Percentiles rank a stretch among this genome's conserved stretches.
Evolutionary conservation across 2,329 filamentous ascomycete genomes (phyloP).

Genomic region (Pyrenophora seminiperda): DNA sequence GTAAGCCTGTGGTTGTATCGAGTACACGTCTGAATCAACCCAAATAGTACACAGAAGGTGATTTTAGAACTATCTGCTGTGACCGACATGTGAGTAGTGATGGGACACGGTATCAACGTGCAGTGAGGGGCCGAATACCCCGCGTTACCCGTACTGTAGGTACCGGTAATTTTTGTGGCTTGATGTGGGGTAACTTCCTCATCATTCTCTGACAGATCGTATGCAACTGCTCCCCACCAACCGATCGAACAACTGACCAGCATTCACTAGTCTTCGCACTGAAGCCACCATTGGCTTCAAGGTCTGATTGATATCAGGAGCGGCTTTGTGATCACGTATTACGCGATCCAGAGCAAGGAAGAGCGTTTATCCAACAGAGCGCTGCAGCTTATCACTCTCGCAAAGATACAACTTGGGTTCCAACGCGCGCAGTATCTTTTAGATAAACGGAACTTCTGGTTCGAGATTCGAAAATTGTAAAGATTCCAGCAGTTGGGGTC

Average conservation of each 20-base stretch:
- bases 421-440: no score
- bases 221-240: not conserved
- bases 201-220: no score
- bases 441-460: no score
- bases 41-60: no score
- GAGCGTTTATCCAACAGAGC: slow-evolving; percentile 18
- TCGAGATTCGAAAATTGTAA: no score
- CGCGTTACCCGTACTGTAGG: no score
- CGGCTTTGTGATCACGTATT: not conserved
- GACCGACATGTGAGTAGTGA: no score
- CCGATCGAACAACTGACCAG: not conserved
- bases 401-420: no score
- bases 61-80: no score
- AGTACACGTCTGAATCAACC: no score
- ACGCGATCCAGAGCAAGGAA: slow-evolving; percentile 5
- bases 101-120: not conserved
- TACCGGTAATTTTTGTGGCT: slow-evolving; percentile 16
- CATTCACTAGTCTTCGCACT: not conserved
- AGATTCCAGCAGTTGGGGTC: no score
- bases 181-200: slow-evolving; percentile 23
- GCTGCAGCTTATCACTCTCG: not conserved
- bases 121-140: slow-evolving; percentile 24
- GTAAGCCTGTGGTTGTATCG: no score
- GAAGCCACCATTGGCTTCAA: not conserved
- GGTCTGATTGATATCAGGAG: not conserved